Evolutionary conservation across 768 basidiomycete genomes (phyloP).

Genomic region (Cystobasidium tubakii): DNA sequence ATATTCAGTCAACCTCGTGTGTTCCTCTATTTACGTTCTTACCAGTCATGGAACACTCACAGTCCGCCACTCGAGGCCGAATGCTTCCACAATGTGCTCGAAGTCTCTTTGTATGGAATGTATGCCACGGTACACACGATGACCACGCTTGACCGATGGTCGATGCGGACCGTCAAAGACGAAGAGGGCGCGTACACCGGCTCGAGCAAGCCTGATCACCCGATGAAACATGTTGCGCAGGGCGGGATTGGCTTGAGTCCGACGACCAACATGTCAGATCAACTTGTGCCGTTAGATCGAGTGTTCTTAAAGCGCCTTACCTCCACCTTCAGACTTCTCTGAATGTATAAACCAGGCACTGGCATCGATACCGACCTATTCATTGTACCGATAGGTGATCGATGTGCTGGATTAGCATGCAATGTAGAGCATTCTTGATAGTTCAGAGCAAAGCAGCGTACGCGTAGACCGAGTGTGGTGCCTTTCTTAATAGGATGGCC

Average conservation of each 20-base stretch:
- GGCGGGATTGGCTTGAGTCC: conserved; percentile 23
- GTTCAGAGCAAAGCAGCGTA: background rate
- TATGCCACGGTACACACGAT: background rate
- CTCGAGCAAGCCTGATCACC: conserved; percentile 3
- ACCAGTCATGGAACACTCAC: conserved; percentile 7
- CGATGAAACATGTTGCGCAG: conserved; percentile 28
- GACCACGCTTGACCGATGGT: conserved; percentile 30
- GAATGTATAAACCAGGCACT: conserved; percentile 34
- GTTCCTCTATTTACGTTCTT: background rate
- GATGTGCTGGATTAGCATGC: background rate
- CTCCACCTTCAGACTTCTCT: conserved; percentile 25
- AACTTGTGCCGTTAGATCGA: no score
- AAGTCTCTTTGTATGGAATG: conserved; percentile 9
- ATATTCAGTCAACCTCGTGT: background rate
- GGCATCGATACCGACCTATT: conserved; percentile 32
- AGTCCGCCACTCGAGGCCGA: conserved; percentile 37
- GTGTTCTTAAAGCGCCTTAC: conserved; percentile 1
- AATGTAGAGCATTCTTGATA: background rate
- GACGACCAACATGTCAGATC: background rate
- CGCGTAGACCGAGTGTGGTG: conserved; percentile 11
- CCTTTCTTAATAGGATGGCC: conserved; percentile 2
- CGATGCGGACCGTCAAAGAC: conserved; percentile 37
- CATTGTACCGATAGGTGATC: background rate
- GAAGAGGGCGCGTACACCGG: conserved; percentile 24
- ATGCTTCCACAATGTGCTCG: conserved; percentile 31